phyloP scores from a whole-genome alignment of 768 basidiomycete genomes.

The Amanita thiersii region DNA sequence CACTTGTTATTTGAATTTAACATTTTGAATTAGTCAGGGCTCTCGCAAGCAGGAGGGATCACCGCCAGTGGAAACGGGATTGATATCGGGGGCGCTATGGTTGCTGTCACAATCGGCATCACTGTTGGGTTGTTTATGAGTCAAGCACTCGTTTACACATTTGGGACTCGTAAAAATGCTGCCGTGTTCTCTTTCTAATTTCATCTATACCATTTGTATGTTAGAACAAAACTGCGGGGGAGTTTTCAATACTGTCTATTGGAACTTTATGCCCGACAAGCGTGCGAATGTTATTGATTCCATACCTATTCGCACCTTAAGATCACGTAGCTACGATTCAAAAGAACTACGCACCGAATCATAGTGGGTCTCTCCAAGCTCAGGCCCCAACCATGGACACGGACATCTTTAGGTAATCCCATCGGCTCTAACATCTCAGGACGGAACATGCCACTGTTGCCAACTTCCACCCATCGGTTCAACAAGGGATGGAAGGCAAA shows the following conservation, averaged over 20 bases:
- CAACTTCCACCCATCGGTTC: slow-evolving; percentile 94
- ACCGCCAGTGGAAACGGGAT: slow-evolving; percentile 75
- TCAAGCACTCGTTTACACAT: slow-evolving; percentile 80
- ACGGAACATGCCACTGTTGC: slow-evolving; percentile 99
- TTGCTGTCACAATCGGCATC: slow-evolving; percentile 85
- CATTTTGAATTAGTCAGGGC: slow-evolving; percentile 49
- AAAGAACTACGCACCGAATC: slow-evolving; percentile 67
- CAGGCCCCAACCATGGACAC: slow-evolving; percentile 96
- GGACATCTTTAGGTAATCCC: slow-evolving; percentile 95
- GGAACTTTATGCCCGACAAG: slow-evolving; percentile 96
- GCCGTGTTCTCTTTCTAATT: slow-evolving; percentile 77
- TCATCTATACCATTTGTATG: slow-evolving; percentile 4
- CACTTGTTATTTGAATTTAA: slow-evolving; percentile 4
- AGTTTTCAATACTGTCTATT: slow-evolving; percentile 81
- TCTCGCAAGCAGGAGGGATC: slow-evolving; percentile 82
- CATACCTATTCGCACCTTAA: slow-evolving; percentile 85
- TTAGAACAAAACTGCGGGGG: slow-evolving; percentile 88
- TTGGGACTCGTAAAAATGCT: slow-evolving; percentile 76
- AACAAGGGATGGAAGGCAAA: slow-evolving; percentile 96
- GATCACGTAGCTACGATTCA: slow-evolving; percentile 2
- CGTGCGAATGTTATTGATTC: slow-evolving; percentile 94
- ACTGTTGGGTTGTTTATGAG: slow-evolving; percentile 88
- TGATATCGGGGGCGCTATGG: slow-evolving; percentile 83
- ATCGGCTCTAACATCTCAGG: slow-evolving; percentile 99
- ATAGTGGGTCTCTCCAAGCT: slow-evolving; percentile 94